Evolutionary conservation across 176 grass and related monocot species (phyloP).

Genomic region (Eragrostis curvula): DNA sequence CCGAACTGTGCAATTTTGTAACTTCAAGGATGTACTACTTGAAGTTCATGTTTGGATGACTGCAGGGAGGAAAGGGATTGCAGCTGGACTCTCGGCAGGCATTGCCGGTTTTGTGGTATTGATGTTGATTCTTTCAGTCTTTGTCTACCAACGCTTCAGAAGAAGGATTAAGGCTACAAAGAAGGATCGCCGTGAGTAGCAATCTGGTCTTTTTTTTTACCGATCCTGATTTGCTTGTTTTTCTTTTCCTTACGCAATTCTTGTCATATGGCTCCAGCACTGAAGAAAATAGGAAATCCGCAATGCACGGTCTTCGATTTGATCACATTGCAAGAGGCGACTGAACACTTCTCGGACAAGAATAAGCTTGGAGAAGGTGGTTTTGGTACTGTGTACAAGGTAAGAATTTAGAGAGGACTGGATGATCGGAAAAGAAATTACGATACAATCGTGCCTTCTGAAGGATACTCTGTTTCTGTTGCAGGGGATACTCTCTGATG

Average conservation of each 20-base stretch:
- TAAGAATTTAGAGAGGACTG: background rate
- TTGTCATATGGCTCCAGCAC: slow-evolving; percentile 26
- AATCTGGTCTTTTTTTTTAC: background rate
- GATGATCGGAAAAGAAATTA: background rate
- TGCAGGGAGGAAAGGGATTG: slow-evolving; percentile 40
- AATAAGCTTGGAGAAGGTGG: slow-evolving; percentile 59
- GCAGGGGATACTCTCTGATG: slow-evolving; percentile 47
- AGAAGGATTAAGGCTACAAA: slow-evolving; percentile 38
- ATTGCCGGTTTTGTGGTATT: slow-evolving; percentile 31
- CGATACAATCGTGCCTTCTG: background rate
- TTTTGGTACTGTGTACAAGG: slow-evolving; percentile 55
- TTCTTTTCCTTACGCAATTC: slow-evolving; percentile 19
- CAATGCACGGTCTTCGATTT: slow-evolving; percentile 58
- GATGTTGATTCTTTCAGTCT: slow-evolving; percentile 28
- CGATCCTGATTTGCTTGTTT: background rate
- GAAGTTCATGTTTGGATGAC: background rate
- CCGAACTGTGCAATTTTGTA: background rate
- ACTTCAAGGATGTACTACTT: background rate
- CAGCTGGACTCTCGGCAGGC: slow-evolving; percentile 7
- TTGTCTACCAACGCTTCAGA: slow-evolving; percentile 7
- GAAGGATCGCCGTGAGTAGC: slow-evolving; percentile 33
- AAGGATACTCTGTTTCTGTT: background rate
- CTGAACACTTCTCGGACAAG: slow-evolving; percentile 47
- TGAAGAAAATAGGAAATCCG: slow-evolving; percentile 41
- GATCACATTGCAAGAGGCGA: slow-evolving; percentile 36